phyloP scores from a whole-genome alignment of 495 filamentous ascomycete species.

The Aspergillus egyptiacus region DNA sequence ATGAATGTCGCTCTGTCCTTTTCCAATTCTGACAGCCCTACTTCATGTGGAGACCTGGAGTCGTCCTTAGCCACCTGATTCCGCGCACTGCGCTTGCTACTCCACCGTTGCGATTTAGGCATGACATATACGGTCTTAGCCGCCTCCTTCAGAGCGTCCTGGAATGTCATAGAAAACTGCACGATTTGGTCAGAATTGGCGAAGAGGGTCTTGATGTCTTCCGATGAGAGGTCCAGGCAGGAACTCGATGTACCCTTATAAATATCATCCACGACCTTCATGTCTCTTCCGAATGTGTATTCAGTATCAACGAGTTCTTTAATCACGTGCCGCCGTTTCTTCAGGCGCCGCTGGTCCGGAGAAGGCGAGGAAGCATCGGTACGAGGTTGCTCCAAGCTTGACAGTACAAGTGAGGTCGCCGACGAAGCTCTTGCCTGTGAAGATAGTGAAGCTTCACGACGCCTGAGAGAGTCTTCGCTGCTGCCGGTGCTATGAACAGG shows the following conservation, averaged over 20 bases:
- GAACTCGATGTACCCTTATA: constrained; percentile 92
- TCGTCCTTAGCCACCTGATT: constrained; percentile 31
- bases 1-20: constrained; percentile 71
- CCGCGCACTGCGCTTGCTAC: constrained; percentile 46
- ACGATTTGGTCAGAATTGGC: constrained; percentile 84
- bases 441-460: constrained; percentile 31
- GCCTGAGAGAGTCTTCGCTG: constrained; percentile 37
- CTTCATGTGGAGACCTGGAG: constrained; percentile 30
- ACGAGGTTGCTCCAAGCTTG: constrained; percentile 23
- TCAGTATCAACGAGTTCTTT: constrained; percentile 92
- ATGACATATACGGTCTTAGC: constrained; percentile 67
- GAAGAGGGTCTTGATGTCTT: constrained; percentile 84
- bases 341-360: constrained; percentile 53
- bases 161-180: constrained; percentile 70
- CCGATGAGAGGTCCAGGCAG: constrained; percentile 67
- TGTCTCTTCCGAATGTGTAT: constrained; percentile 76
- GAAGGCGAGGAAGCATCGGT: constrained; percentile 36
- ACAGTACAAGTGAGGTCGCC: constrained; percentile 35
- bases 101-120: constrained; percentile 52
- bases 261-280: constrained; percentile 94
- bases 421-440: constrained; percentile 35
- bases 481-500: constrained; percentile 52
- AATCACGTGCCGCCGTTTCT: constrained; percentile 69
- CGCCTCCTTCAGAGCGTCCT: constrained; percentile 70
- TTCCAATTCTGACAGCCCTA: constrained; percentile 49